Evolutionary conservation across 2,329 filamentous ascomycete genomes (phyloP).

Genomic region (Triangularia verruculosa): DNA sequence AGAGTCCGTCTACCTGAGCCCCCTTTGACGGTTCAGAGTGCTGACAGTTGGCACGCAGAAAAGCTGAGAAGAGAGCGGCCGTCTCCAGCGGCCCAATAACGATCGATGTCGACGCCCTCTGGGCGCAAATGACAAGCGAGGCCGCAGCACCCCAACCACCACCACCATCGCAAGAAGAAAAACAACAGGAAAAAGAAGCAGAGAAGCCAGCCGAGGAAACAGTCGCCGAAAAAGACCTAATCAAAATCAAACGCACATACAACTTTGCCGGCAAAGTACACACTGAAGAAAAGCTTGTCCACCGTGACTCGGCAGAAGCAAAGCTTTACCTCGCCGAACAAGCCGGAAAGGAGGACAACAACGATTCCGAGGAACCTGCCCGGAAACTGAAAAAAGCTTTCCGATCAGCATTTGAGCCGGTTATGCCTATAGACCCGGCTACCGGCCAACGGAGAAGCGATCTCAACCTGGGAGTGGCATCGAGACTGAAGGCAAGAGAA

Average conservation of each 20-base stretch:
- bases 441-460: slow-evolving; percentile 47
- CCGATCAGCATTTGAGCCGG: slow-evolving; percentile 62
- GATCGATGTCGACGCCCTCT: slow-evolving; percentile 68
- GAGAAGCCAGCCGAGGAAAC: background rate
- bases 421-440: slow-evolving; percentile 36
- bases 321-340: slow-evolving; percentile 56
- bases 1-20: slow-evolving; percentile 45
- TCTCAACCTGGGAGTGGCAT: slow-evolving; percentile 55
- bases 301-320: slow-evolving; percentile 63
- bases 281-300: slow-evolving; percentile 68
- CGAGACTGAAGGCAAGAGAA: slow-evolving; percentile 47
- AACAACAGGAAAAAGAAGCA: background rate
- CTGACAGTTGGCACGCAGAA: slow-evolving; percentile 37
- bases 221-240: slow-evolving; percentile 38
- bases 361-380: slow-evolving; percentile 34
- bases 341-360: slow-evolving; percentile 24
- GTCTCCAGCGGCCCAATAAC: slow-evolving; percentile 59
- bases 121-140: slow-evolving; percentile 61
- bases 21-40: background rate
- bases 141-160: slow-evolving; percentile 1
- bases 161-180: slow-evolving; percentile 7
- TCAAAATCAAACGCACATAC: slow-evolving; percentile 69
- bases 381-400: slow-evolving; percentile 54
- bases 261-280: slow-evolving; percentile 72
- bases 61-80: slow-evolving; percentile 54